phyloP scores from a whole-genome alignment of 257 asterid species.

The Ligustrum vulgare region DNA sequence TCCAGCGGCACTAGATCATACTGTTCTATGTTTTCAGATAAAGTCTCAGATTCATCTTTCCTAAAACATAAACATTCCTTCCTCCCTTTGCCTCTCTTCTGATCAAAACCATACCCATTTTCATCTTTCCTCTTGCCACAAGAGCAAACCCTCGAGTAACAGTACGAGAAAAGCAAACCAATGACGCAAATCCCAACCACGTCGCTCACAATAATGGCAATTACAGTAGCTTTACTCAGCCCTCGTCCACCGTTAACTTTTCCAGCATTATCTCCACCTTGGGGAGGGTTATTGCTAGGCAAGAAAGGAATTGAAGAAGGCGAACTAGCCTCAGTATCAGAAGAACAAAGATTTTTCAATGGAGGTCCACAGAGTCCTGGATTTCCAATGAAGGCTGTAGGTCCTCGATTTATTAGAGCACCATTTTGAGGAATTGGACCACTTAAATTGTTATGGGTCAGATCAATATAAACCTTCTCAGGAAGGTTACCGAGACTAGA shows the following conservation, averaged over 20 bases:
- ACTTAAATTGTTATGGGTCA: conserved; percentile 66
- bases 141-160: conserved; percentile 57
- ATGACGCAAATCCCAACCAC: conserved; percentile 70
- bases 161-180: conserved; percentile 72
- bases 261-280: conserved; percentile 27
- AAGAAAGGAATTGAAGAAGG: conserved; percentile 60
- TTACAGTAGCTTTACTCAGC: conserved; percentile 51
- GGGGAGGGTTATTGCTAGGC: conserved; percentile 59
- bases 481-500: conserved; percentile 81
- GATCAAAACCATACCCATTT: conserved; percentile 44
- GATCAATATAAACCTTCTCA: conserved; percentile 84
- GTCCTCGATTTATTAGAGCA: conserved; percentile 79
- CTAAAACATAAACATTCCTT: conserved; percentile 75
- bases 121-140: conserved; percentile 50
- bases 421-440: conserved; percentile 95
- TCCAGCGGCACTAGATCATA: conserved; percentile 76
- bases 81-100: conserved; percentile 52
- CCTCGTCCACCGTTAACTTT: conserved; percentile 42
- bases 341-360: conserved; percentile 59
- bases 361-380: conserved; percentile 92
- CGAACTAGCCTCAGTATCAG: conserved; percentile 45
- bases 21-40: conserved; percentile 74
- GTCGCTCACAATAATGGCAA: conserved; percentile 74
- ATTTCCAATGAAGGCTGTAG: conserved; percentile 90
- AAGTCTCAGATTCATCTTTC: conserved; percentile 78